These are phyloP conservation scores for Fraxinus velutina DNA, from an alignment of 305 asterid species.

Conservation along the genomic window DNA sequence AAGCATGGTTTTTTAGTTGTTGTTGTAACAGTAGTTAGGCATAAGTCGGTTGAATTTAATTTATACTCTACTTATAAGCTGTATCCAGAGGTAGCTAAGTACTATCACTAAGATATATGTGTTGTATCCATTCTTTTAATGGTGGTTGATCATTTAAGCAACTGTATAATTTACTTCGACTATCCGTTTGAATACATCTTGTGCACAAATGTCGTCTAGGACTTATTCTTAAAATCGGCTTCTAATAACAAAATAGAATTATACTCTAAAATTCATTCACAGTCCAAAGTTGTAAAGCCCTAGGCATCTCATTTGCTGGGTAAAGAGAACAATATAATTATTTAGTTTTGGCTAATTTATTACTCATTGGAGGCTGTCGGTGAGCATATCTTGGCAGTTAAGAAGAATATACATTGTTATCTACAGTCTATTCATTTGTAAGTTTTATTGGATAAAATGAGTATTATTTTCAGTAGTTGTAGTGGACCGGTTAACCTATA, in stretches of 20 bases:
- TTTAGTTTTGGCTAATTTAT: not conserved
- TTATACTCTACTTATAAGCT: constrained; percentile 1
- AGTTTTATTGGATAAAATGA: not conserved
- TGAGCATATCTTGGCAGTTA: constrained; percentile 30
- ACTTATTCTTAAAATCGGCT: not conserved
- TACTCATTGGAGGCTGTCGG: constrained; percentile 38
- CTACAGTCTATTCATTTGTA: not conserved
- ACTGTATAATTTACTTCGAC: not conserved
- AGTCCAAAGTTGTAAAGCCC: not conserved
- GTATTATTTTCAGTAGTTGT: not conserved
- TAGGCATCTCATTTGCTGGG: not conserved
- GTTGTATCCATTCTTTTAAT: not conserved
- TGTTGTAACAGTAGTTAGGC: constrained; percentile 34
- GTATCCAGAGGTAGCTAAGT: constrained; percentile 3
- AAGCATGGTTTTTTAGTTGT: constrained; percentile 21
- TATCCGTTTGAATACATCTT: not conserved
- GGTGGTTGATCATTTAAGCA: not conserved
- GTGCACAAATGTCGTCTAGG: not conserved
- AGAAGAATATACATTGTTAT: constrained; percentile 21
- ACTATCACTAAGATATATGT: not conserved
- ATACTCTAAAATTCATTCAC: not conserved
- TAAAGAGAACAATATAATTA: not conserved
- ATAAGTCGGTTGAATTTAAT: constrained; percentile 28
- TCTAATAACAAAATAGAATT: not conserved
- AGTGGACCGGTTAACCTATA: not conserved